phyloP scores from a whole-genome alignment of 202 grass and related monocot genomes.

The Carex sylvatica region DNA sequence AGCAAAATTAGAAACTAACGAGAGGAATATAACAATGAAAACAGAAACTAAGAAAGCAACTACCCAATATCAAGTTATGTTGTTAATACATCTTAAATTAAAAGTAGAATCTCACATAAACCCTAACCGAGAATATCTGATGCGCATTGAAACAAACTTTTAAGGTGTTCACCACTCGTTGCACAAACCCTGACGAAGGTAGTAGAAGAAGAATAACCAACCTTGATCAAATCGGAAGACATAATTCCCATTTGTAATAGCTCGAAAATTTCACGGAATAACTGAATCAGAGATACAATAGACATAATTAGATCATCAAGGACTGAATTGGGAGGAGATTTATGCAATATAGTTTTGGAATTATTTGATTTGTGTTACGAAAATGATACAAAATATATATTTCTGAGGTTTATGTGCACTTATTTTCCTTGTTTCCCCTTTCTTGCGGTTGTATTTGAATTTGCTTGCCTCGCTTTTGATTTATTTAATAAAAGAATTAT shows the following conservation, averaged over 20 bases:
- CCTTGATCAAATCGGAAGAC: constrained; percentile 3
- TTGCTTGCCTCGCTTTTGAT: no score
- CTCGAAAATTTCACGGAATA: neutral
- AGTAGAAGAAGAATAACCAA: neutral
- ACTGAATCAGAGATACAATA: no score
- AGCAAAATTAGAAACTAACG: neutral
- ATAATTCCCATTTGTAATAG: neutral
- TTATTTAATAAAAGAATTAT: no score
- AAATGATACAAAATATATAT: no score
- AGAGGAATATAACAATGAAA: neutral
- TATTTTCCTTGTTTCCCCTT: no score
- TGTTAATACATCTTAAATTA: neutral
- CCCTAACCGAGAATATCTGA: constrained; percentile 12
- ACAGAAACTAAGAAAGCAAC: neutral
- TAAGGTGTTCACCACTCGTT: neutral
- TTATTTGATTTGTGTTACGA: no score
- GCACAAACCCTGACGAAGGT: neutral
- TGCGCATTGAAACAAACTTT: neutral
- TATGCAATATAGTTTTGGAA: no score
- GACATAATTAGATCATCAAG: no score
- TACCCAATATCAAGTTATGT: no score
- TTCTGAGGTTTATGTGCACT: no score
- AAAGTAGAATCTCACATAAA: neutral
- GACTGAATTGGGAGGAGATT: no score
- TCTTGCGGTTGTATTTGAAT: no score